phyloP scores from a whole-genome alignment of 345 rosid species.

The Moricandia arvensis region DNA sequence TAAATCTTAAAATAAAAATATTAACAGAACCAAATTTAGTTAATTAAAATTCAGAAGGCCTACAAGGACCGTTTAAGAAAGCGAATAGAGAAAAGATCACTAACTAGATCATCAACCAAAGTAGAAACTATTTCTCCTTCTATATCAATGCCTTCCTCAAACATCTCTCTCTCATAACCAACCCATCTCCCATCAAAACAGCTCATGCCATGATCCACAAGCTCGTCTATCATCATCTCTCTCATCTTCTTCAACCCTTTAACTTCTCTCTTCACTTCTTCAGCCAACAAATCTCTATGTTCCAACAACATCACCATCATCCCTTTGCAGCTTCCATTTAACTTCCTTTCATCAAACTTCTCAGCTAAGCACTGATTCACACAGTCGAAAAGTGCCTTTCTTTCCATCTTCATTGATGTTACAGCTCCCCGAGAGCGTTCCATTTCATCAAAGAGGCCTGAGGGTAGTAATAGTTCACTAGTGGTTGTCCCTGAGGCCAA shows the following conservation, averaged over 20 bases:
- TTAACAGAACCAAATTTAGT: neutral
- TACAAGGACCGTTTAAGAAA: slow-evolving; percentile 18
- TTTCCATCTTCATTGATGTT: slow-evolving; percentile 42
- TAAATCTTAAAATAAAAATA: neutral
- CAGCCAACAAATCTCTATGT: slow-evolving; percentile 57
- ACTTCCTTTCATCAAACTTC: slow-evolving; percentile 52
- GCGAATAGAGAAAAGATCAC: slow-evolving; percentile 41
- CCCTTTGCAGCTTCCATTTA: slow-evolving; percentile 60
- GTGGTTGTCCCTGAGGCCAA: slow-evolving; percentile 47
- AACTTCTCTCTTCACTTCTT: slow-evolving; percentile 73
- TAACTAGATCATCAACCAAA: slow-evolving; percentile 64
- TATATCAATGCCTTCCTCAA: slow-evolving; percentile 55
- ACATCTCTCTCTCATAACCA: slow-evolving; percentile 67
- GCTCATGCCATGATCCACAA: slow-evolving; percentile 93
- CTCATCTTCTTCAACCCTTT: slow-evolving; percentile 60
- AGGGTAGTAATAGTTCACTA: slow-evolving; percentile 45
- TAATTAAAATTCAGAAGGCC: neutral
- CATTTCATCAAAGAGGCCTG: slow-evolving; percentile 62
- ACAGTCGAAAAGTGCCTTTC: slow-evolving; percentile 70
- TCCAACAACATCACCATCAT: slow-evolving; percentile 43
- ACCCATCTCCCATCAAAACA: slow-evolving; percentile 75
- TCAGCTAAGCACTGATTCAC: slow-evolving; percentile 64
- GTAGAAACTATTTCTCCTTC: slow-evolving; percentile 53
- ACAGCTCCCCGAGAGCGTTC: slow-evolving; percentile 45
- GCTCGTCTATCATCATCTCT: slow-evolving; percentile 86